Conservation (phyloP, 2,329 filamentous ascomycete genomes). For the Hypoxylon sp. region DNA sequence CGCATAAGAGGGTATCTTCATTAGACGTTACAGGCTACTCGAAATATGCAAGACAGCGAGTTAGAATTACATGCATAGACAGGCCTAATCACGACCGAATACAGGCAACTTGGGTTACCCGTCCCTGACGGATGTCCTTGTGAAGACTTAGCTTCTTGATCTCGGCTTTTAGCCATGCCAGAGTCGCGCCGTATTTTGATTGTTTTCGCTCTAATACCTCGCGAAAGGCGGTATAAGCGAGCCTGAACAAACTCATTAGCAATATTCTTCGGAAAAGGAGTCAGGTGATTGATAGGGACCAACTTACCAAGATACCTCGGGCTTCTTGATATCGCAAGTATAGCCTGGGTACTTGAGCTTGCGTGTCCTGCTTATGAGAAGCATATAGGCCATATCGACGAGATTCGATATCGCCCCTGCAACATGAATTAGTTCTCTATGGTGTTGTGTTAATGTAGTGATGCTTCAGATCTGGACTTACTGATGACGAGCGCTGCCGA, state of each 20-base stretch:
- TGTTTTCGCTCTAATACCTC: slow-evolving; percentile 78
- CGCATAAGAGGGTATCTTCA: slow-evolving; percentile 17
- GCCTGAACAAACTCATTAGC: slow-evolving; percentile 58
- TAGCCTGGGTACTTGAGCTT: slow-evolving; percentile 64
- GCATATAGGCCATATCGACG: slow-evolving; percentile 71
- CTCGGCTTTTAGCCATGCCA: slow-evolving; percentile 75
- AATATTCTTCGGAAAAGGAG: background rate
- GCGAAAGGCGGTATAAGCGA: slow-evolving; percentile 78
- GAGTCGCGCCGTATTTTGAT: slow-evolving; percentile 72
- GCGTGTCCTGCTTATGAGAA: slow-evolving; percentile 70
- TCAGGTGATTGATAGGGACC: background rate
- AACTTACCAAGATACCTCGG: slow-evolving; percentile 73
- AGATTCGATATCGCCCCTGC: slow-evolving; percentile 75
- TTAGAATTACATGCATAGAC: background rate
- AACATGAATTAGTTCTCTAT: slow-evolving; percentile 13
- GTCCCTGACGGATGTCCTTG: slow-evolving; percentile 51
- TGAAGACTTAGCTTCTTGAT: slow-evolving; percentile 56
- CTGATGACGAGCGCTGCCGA: slow-evolving; percentile 71
- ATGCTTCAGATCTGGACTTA: slow-evolving; percentile 56
- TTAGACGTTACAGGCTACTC: slow-evolving; percentile 11
- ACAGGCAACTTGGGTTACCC: slow-evolving; percentile 41
- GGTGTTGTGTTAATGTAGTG: background rate
- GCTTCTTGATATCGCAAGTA: slow-evolving; percentile 69
- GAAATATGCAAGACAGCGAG: background rate
- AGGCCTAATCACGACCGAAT: background rate